Percentiles rank a stretch among this genome's conserved stretches.
phyloP scores from a whole-genome alignment of 352 stramenopile genomes.

The Pythium utonaiense region DNA sequence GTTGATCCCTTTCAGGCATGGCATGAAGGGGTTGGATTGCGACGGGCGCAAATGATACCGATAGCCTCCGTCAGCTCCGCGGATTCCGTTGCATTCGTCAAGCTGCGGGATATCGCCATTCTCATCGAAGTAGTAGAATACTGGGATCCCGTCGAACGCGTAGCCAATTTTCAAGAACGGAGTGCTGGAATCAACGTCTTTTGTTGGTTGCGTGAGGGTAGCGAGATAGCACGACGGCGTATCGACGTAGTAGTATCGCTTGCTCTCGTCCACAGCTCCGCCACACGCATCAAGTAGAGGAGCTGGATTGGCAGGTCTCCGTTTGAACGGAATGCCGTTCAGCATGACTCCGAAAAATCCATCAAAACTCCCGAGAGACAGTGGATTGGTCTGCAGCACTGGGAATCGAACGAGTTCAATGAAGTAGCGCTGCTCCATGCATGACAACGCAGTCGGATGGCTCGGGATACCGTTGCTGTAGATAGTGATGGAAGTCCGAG shows the following conservation, averaged over 20 bases:
- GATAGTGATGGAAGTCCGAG: slow-evolving; percentile 37
- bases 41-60: slow-evolving; percentile 44
- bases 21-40: slow-evolving; percentile 32
- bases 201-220: slow-evolving; percentile 4
- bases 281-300: slow-evolving; percentile 37
- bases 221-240: slow-evolving; percentile 42
- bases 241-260: slow-evolving; percentile 48
- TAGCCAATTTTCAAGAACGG: slow-evolving; percentile 45
- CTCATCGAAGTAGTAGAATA: slow-evolving; percentile 56
- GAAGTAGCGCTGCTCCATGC: slow-evolving; percentile 42
- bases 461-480: slow-evolving; percentile 66
- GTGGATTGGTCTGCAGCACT: slow-evolving; percentile 23
- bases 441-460: slow-evolving; percentile 18
- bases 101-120: slow-evolving; percentile 36
- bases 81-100: slow-evolving; percentile 55
- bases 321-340: slow-evolving; percentile 59
- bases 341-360: slow-evolving; percentile 50
- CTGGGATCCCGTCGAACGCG: slow-evolving; percentile 55
- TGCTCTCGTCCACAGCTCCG: slow-evolving; percentile 36
- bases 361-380: slow-evolving; percentile 22
- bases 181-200: not conserved
- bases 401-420: slow-evolving; percentile 59
- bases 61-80: slow-evolving; percentile 43
- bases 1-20: slow-evolving; percentile 53
- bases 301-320: too few species aligned